Evolutionary conservation across 2,329 filamentous ascomycete genomes (phyloP).

Genomic region (Cryphonectria japonica): DNA sequence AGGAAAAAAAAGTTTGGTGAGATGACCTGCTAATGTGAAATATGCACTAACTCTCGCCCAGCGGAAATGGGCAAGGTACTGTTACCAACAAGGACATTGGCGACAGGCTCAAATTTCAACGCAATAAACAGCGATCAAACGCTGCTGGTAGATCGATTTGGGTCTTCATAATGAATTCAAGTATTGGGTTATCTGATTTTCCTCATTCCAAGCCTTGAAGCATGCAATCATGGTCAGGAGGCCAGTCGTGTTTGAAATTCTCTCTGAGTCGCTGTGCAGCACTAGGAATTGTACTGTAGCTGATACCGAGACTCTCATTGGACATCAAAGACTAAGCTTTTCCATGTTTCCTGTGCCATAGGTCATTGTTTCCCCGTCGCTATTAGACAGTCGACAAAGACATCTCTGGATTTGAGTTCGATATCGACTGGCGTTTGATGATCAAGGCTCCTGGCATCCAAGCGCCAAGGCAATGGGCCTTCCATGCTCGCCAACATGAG

Average conservation of each 20-base stretch:
- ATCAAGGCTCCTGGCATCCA: background rate
- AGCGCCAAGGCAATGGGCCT: background rate
- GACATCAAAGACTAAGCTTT: background rate
- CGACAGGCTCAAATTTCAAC: background rate
- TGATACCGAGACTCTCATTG: background rate
- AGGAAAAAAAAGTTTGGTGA: conserved; percentile 6
- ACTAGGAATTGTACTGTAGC: background rate
- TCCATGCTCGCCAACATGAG: background rate
- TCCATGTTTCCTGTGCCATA: background rate
- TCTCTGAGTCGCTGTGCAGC: background rate
- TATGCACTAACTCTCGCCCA: background rate
- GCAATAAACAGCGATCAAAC: background rate
- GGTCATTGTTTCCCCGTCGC: background rate
- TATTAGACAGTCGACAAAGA: background rate
- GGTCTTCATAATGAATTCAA: background rate
- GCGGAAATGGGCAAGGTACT: background rate
- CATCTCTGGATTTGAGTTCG: background rate
- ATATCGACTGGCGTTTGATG: background rate
- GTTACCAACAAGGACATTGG: background rate
- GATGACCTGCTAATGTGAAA: background rate
- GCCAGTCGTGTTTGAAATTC: background rate
- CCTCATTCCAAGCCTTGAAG: background rate
- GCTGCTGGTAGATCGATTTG: background rate
- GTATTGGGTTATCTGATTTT: background rate
- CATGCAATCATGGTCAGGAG: background rate